phyloP scores from a whole-genome alignment of 176 grass and related monocot genomes.

The Raddia guianensis region DNA sequence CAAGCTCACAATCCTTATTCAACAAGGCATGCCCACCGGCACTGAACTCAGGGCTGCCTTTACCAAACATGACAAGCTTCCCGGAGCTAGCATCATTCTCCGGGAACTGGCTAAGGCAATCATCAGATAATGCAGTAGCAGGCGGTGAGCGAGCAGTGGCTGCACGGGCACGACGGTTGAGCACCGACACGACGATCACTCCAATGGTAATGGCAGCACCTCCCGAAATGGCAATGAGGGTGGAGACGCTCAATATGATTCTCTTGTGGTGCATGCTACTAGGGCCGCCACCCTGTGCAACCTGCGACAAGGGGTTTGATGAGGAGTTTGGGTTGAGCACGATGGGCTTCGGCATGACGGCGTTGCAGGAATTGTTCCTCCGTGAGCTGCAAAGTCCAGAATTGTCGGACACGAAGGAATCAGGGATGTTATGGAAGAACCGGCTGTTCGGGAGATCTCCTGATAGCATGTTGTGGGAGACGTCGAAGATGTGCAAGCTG shows the following conservation, averaged over 20 bases:
- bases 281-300: conserved; percentile 31
- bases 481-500: conserved; percentile 66
- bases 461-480: conserved; percentile 82
- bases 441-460: conserved; percentile 75
- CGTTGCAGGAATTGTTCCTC: conserved; percentile 65
- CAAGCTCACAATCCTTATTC: conserved; percentile 96
- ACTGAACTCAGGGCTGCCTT: conserved; percentile 73
- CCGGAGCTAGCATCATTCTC: conserved; percentile 73
- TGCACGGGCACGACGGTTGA: conserved; percentile 61
- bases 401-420: conserved; percentile 64
- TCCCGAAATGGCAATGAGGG: conserved; percentile 82
- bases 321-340: conserved; percentile 95
- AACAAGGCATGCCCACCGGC: conserved; percentile 78
- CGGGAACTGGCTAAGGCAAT: conserved; percentile 77
- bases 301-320: conserved; percentile 47
- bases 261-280: conserved; percentile 76
- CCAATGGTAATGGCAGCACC: conserved; percentile 68
- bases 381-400: conserved; percentile 61
- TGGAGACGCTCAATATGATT: conserved; percentile 93
- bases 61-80: conserved; percentile 96
- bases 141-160: conserved; percentile 46
- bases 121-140: conserved; percentile 67
- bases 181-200: conserved; percentile 75
- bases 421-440: conserved; percentile 72
- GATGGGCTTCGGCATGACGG: conserved; percentile 86